Percentiles rank a stretch among this genome's conserved stretches.
phyloP scores from a whole-genome alignment of 73 alveolate species.

The Paramecium caudatum region DNA sequence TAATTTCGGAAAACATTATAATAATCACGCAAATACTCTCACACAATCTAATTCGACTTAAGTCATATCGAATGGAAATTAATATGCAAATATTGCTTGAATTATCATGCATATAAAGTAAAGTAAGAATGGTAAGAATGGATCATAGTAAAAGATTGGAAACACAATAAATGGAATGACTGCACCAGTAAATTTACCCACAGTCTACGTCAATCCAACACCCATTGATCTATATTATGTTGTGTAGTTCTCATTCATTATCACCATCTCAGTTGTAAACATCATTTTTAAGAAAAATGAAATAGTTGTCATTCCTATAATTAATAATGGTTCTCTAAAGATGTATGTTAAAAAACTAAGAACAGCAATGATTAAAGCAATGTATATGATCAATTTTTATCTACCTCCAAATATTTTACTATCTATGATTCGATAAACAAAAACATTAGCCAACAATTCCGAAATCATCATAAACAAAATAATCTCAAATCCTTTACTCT shows the following conservation, averaged over 20 bases:
- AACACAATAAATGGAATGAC: conserved; percentile 46
- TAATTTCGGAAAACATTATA: conserved; percentile 27
- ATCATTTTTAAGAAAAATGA: conserved; percentile 59
- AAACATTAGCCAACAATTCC: conserved; percentile 15
- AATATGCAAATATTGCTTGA: conserved; percentile 1
- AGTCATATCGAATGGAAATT: conserved; percentile 36
- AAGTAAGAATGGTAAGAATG: conserved; percentile 36
- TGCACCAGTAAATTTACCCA: conserved; percentile 52
- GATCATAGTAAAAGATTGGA: conserved; percentile 13
- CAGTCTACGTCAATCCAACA: conserved; percentile 62
- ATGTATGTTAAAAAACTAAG: background rate
- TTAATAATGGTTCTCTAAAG: background rate
- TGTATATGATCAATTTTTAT: background rate
- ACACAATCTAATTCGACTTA: background rate
- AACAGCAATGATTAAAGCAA: conserved; percentile 29
- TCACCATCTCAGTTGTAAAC: conserved; percentile 64
- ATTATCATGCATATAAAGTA: conserved; percentile 14
- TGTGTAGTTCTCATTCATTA: conserved; percentile 66
- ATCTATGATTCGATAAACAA: background rate
- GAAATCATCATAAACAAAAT: conserved; percentile 46
- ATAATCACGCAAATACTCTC: background rate
- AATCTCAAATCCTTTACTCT: conserved; percentile 34
- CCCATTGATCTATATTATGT: conserved; percentile 65
- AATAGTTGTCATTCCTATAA: conserved; percentile 26
- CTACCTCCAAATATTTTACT: conserved; percentile 50